Evolutionary conservation across 768 basidiomycete genomes (phyloP).

Genomic region (Pleurotus eryngii): DNA sequence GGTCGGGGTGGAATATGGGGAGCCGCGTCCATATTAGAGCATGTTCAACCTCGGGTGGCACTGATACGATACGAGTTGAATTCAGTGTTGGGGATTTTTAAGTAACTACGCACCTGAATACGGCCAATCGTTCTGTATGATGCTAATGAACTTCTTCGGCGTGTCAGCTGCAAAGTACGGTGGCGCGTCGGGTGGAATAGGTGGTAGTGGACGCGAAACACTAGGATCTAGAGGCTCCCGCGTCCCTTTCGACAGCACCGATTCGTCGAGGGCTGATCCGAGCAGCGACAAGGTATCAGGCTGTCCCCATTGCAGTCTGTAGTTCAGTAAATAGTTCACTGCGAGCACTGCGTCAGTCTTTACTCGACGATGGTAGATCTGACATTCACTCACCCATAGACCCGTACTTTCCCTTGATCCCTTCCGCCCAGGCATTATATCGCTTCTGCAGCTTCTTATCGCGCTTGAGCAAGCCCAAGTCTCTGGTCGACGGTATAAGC

Average conservation of each 20-base stretch:
- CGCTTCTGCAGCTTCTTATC: constrained; percentile 65
- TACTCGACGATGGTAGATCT: not conserved
- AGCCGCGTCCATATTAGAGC: constrained; percentile 74
- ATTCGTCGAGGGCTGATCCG: constrained; percentile 43
- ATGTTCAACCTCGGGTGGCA: constrained; percentile 73
- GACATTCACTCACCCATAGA: constrained; percentile 50
- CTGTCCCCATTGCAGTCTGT: constrained; percentile 75
- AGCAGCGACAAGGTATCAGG: constrained; percentile 63
- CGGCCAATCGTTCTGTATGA: constrained; percentile 86
- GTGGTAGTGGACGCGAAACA: constrained; percentile 18
- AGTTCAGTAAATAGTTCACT: constrained; percentile 72
- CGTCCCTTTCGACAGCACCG: constrained; percentile 3
- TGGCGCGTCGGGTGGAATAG: constrained; percentile 35
- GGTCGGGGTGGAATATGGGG: constrained; percentile 61
- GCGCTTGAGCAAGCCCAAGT: constrained; percentile 77
- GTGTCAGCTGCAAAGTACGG: constrained; percentile 67
- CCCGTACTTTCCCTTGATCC: constrained; percentile 58
- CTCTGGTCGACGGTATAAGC: constrained; percentile 38
- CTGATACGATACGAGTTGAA: constrained; percentile 24
- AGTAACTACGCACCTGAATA: constrained; percentile 60
- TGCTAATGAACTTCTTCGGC: constrained; percentile 55
- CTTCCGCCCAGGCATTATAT: constrained; percentile 58
- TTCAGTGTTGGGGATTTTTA: constrained; percentile 10
- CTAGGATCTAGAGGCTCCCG: not conserved
- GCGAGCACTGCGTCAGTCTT: not conserved